Evolutionary conservation across 495 filamentous ascomycete genomes (phyloP).

Genomic region (Tuber indicum): DNA sequence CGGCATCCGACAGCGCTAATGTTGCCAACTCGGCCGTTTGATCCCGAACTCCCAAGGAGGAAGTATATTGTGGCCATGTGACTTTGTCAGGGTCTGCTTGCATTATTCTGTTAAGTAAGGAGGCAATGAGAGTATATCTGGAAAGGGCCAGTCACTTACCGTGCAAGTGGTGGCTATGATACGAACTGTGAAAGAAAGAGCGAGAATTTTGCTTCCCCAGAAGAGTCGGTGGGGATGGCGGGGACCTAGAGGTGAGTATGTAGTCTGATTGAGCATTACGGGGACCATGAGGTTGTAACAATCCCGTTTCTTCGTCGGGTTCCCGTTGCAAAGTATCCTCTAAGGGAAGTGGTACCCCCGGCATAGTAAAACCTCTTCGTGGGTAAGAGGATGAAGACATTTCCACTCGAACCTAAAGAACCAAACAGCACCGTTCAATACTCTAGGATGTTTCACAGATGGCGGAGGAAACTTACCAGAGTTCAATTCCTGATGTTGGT

Average conservation of each 20-base stretch:
- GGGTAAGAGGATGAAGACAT: slow-evolving; percentile 36
- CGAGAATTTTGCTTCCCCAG: slow-evolving; percentile 38
- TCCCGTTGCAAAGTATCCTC: slow-evolving; percentile 12
- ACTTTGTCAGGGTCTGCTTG: slow-evolving; percentile 24
- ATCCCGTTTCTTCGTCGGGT: slow-evolving; percentile 21
- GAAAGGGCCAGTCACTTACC: slow-evolving; percentile 14
- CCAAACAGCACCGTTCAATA: neutral
- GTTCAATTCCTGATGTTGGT: slow-evolving; percentile 10
- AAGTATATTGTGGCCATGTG: slow-evolving; percentile 37
- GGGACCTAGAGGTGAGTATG: slow-evolving; percentile 25
- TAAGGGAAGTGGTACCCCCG: slow-evolving; percentile 12
- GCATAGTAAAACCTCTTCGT: slow-evolving; percentile 19
- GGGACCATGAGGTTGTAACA: slow-evolving; percentile 14
- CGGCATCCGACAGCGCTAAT: slow-evolving; percentile 66
- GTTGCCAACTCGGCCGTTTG: slow-evolving; percentile 86
- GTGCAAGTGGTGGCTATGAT: slow-evolving; percentile 27
- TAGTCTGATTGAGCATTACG: slow-evolving; percentile 22
- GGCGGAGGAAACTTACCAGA: slow-evolving; percentile 6
- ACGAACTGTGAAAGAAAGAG: slow-evolving; percentile 39
- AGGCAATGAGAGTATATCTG: neutral
- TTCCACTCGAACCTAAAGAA: slow-evolving; percentile 6
- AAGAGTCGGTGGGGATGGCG: slow-evolving; percentile 28
- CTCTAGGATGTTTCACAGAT: neutral
- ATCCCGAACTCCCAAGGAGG: slow-evolving; percentile 58
- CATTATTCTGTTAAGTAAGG: slow-evolving; percentile 5